Percentiles rank a stretch among this genome's conserved stretches.
Conservation (phyloP, 1,284 basidiomycete species). For the Naganishia cerealis region DNA sequence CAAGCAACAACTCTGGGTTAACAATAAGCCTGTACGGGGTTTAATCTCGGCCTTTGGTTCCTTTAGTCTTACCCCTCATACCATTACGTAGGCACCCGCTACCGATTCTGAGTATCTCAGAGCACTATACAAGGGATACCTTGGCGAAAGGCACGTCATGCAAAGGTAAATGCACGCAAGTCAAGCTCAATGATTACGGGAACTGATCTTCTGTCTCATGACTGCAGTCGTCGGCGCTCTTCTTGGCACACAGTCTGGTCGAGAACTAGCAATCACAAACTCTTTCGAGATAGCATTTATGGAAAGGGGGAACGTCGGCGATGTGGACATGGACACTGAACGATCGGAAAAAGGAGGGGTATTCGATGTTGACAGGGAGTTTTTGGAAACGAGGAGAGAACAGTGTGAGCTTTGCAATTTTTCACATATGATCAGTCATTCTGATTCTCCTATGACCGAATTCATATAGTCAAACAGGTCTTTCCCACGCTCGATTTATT, state of each 20-base stretch:
- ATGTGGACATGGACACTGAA: slow-evolving; percentile 38
- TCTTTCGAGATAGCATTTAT: slow-evolving; percentile 78
- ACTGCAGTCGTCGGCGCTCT: slow-evolving; percentile 80
- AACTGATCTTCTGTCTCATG: slow-evolving; percentile 19
- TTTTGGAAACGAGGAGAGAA: slow-evolving; percentile 76
- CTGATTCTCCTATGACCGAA: background rate
- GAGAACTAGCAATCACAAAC: slow-evolving; percentile 94
- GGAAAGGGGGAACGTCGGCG: slow-evolving; percentile 27
- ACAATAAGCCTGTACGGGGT: slow-evolving; percentile 47
- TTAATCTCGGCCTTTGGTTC: background rate
- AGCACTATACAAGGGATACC: slow-evolving; percentile 82
- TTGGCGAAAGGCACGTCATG: slow-evolving; percentile 65
- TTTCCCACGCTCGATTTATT: slow-evolving; percentile 95
- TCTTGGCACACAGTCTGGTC: slow-evolving; percentile 88
- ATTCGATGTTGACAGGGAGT: slow-evolving; percentile 71
- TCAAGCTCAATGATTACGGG: background rate
- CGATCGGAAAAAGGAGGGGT: slow-evolving; percentile 28
- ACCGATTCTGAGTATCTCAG: slow-evolving; percentile 93
- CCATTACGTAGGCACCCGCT: slow-evolving; percentile 64
- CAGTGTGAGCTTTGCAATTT: slow-evolving; percentile 68
- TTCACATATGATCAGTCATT: background rate
- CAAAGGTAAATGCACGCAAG: slow-evolving; percentile 64
- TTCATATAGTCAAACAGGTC: slow-evolving; percentile 81
- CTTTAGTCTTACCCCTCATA: background rate
- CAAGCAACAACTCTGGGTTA: slow-evolving; percentile 40